phyloP scores from a whole-genome alignment of 345 rosid genomes.

The Salix brachista region DNA sequence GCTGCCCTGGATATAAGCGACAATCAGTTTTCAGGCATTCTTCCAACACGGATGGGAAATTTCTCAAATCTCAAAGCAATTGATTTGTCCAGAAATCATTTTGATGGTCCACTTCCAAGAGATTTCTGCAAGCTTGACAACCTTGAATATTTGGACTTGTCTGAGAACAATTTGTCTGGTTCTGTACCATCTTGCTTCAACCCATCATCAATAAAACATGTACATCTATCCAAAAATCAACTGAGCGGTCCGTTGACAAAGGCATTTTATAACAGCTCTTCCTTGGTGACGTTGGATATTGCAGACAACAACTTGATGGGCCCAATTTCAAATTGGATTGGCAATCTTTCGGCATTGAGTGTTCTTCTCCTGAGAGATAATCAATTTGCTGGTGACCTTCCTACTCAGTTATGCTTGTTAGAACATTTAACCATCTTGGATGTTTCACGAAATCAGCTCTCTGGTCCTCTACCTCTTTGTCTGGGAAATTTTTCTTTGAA shows the following conservation, averaged over 20 bases:
- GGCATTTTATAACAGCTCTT: neutral
- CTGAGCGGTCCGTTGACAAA: neutral
- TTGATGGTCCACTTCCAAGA: neutral
- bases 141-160: neutral
- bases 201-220: neutral
- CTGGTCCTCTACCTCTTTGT: slow-evolving; percentile 7
- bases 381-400: slow-evolving; percentile 9
- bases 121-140: neutral
- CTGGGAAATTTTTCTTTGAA: neutral
- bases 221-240: slow-evolving; percentile 6
- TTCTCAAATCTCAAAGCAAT: neutral
- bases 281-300: slow-evolving; percentile 1
- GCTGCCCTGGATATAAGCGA: neutral
- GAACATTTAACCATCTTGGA: slow-evolving; percentile 3
- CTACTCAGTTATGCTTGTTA: slow-evolving; percentile 9
- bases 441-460: slow-evolving; percentile 13
- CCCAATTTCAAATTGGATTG: slow-evolving; percentile 17
- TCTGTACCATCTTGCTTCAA: neutral
- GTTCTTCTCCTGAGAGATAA: slow-evolving; percentile 20
- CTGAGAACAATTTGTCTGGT: slow-evolving; percentile 1
- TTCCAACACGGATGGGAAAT: neutral
- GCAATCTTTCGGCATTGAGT: neutral
- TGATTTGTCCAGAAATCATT: neutral
- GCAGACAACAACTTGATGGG: slow-evolving; percentile 13
- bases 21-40: neutral